Evolutionary conservation across 495 filamentous ascomycete species (phyloP).

Genomic region (Bryoglossum gracile): DNA sequence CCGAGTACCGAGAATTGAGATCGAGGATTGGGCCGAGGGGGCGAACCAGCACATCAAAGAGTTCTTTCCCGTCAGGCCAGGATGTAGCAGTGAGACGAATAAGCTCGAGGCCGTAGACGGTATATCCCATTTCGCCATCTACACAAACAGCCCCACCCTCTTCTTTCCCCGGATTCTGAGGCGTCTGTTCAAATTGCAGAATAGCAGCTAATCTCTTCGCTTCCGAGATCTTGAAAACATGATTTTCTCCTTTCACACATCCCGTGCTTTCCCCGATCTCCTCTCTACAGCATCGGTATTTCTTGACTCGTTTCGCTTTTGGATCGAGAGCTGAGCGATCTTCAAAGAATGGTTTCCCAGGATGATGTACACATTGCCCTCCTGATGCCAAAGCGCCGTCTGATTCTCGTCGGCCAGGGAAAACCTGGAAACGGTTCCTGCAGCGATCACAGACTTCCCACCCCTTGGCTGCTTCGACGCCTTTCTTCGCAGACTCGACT

Average conservation of each 20-base stretch:
- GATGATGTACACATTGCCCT: constrained; percentile 73
- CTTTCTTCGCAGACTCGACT: constrained; percentile 53
- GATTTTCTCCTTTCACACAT: constrained; percentile 58
- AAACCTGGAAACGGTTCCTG: constrained; percentile 78
- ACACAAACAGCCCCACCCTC: constrained; percentile 57
- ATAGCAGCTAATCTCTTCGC: constrained; percentile 67
- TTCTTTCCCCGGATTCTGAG: constrained; percentile 43
- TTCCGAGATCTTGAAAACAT: constrained; percentile 84
- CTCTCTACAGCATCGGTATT: constrained; percentile 73
- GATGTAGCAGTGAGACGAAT: constrained; percentile 79
- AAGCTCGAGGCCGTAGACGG: constrained; percentile 75
- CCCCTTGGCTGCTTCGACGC: constrained; percentile 55
- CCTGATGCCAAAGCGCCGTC: constrained; percentile 76
- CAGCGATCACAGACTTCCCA: constrained; percentile 91
- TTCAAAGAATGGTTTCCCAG: constrained; percentile 52
- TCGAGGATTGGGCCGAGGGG: constrained; percentile 82
- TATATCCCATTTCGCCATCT: constrained; percentile 98
- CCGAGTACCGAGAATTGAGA: constrained; percentile 84
- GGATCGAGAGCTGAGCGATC: constrained; percentile 31
- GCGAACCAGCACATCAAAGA: constrained; percentile 80
- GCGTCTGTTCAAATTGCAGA: constrained; percentile 74
- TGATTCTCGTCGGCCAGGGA: constrained; percentile 70
- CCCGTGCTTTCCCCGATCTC: constrained; percentile 60
- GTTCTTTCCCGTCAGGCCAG: constrained; percentile 68
- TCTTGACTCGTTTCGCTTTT: constrained; percentile 46